These are phyloP conservation scores for Pueraria montana DNA, from an alignment of 306 rosid species.

Conservation along the genomic window DNA sequence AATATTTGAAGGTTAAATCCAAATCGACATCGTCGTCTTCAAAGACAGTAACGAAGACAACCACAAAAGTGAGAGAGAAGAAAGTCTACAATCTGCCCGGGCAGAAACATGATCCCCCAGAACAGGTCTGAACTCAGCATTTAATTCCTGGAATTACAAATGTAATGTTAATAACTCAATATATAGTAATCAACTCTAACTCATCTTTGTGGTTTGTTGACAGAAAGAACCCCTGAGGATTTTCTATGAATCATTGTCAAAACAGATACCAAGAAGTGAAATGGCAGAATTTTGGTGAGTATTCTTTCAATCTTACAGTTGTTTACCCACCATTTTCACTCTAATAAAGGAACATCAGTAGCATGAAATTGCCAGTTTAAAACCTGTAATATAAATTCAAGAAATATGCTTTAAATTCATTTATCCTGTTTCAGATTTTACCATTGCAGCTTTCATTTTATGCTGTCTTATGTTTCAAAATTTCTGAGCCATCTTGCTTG, in stretches of 20 bases:
- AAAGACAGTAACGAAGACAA: slow-evolving; percentile 40
- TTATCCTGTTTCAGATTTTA: neutral
- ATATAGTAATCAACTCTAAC: slow-evolving; percentile 20
- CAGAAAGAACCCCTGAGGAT: slow-evolving; percentile 97
- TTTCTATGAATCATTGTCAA: slow-evolving; percentile 86
- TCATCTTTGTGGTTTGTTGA: slow-evolving; percentile 47
- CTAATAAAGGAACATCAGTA: neutral
- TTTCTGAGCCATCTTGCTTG: neutral
- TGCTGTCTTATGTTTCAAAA: neutral
- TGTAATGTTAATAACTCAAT: slow-evolving; percentile 25
- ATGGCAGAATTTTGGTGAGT: slow-evolving; percentile 93
- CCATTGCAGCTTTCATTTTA: neutral
- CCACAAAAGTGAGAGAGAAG: slow-evolving; percentile 69
- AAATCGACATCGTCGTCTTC: slow-evolving; percentile 59
- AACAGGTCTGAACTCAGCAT: slow-evolving; percentile 66
- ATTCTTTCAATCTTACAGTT: slow-evolving; percentile 14
- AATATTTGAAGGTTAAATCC: slow-evolving; percentile 72
- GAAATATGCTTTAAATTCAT: neutral
- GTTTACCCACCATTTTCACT: neutral
- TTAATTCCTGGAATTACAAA: slow-evolving; percentile 34
- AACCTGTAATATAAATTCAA: neutral
- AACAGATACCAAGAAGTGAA: slow-evolving; percentile 91
- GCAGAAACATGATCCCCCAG: slow-evolving; percentile 93
- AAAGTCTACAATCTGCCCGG: slow-evolving; percentile 82
- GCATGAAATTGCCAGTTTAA: neutral